Evolutionary conservation across 352 stramenopile genomes (phyloP).

Genomic region (Globisporangium splendens): DNA sequence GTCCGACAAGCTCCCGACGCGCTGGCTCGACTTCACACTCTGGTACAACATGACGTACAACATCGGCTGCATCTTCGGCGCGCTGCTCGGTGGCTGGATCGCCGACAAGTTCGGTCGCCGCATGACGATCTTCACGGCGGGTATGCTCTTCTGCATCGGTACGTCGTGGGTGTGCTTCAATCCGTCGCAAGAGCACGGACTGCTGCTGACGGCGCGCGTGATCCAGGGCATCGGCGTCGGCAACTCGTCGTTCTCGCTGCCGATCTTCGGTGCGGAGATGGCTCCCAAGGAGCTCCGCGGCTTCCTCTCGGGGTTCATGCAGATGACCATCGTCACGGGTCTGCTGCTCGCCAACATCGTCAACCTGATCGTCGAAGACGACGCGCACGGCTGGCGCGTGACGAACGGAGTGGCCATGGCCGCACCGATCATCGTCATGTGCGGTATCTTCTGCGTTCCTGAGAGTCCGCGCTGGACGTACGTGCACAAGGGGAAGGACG

Average conservation of each 20-base stretch:
- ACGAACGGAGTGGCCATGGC: slow-evolving; percentile 24
- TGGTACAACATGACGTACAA: slow-evolving; percentile 31
- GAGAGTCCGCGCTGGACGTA: slow-evolving; percentile 36
- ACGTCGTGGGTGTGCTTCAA: slow-evolving; percentile 5
- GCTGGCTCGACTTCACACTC: slow-evolving; percentile 29
- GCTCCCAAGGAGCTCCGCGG: slow-evolving; percentile 29
- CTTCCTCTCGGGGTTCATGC: slow-evolving; percentile 31
- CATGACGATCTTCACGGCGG: too few species aligned
- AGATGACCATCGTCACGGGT: slow-evolving; percentile 19
- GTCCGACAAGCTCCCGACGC: slow-evolving; percentile 15
- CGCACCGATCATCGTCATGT: slow-evolving; percentile 27
- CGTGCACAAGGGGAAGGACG: slow-evolving; percentile 15
- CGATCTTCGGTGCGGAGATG: slow-evolving; percentile 30
- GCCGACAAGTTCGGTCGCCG: too few species aligned
- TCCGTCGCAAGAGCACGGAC: slow-evolving; percentile 5
- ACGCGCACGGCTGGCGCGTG: slow-evolving; percentile 23
- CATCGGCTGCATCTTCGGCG: slow-evolving; percentile 26
- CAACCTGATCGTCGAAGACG: slow-evolving; percentile 14
- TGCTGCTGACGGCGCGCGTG: slow-evolving; percentile 15
- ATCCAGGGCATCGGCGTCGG: slow-evolving; percentile 25
- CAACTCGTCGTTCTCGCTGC: slow-evolving; percentile 34
- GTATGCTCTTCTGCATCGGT: too few species aligned
- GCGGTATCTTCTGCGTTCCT: slow-evolving; percentile 29
- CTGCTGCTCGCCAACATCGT: too few species aligned
- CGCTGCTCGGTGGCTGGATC: slow-evolving; percentile 13